Base-by-base conservation (phyloP, 1,284 basidiomycete species). In the Ceratorhiza oryzae-sativae region DNA sequence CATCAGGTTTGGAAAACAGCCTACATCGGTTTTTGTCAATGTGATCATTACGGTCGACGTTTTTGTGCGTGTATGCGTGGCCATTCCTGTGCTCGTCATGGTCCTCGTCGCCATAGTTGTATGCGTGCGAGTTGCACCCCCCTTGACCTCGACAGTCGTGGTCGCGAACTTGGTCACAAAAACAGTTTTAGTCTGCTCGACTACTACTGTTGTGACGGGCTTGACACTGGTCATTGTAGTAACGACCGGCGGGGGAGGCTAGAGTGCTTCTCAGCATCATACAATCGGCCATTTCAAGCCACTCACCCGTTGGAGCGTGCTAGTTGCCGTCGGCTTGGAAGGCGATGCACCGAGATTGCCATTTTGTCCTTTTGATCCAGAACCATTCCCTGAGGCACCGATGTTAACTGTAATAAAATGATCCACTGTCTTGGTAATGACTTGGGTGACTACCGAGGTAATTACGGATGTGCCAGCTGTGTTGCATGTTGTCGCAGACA, bases 41-140 rank as follows among this genome's bases (percentile, higher is more conserved):
- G 63, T 67, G 51, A 67, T 39, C 51, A 67, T 1, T 23, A 53
- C 25, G 23, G 63, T 67, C 48, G 63, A 67, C 12, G 63, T 55
- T 51, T 51, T 67, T 32, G 63, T 67, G 34, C 63, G 63, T 67
- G 63, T 67, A 67, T 67, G 63, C 63, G 63, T 67, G 34, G 63
- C 63, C 63, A 67, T 67, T 67, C 63, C 63, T 15, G 63, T 67
- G 49, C 49, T 67, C 13, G 63, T 67, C 27, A 67, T 51, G 15
- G 63, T 67, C 2, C 49, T 67, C 15, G 63, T 67, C 49, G 49
- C 63, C 63, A 67, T 55, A 12, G 63, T 20, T 30, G 63, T 53
- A 34, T 55, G 63, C 36, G 63, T 67, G 34, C 48, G 51, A 23
- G 63, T 67, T 18, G 48, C 48, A n/a, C 48, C 49, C 1, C 46